Evolutionary conservation across 257 asterid species (phyloP).

Genomic region (Solanum lignicaule): DNA sequence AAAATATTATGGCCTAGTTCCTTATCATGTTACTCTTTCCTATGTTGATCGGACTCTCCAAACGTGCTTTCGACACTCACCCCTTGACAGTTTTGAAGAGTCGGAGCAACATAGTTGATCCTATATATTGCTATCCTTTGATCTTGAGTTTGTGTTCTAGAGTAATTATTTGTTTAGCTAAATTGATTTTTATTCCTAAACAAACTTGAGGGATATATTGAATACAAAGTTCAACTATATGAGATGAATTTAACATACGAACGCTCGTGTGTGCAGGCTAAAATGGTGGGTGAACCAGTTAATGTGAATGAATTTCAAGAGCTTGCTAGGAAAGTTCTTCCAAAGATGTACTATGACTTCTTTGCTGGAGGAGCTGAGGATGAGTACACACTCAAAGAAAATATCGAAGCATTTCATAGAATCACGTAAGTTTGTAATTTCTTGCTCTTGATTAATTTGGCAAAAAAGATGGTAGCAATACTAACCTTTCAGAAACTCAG

Average conservation of each 20-base stretch:
- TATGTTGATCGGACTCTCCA: neutral
- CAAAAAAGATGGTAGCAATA: neutral
- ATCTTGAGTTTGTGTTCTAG: no score
- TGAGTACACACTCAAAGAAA: conserved; percentile 45
- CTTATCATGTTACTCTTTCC: neutral
- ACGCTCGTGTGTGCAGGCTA: neutral
- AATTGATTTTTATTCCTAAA: no score
- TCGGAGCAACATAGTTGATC: neutral
- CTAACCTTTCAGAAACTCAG: conserved; percentile 12
- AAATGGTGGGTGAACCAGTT: conserved; percentile 42
- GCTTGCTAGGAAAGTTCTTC: conserved; percentile 52
- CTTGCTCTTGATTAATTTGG: neutral
- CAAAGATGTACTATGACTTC: conserved; percentile 60
- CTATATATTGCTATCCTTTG: no score
- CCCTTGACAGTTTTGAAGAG: neutral
- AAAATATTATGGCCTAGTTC: neutral
- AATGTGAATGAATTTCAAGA: conserved; percentile 39
- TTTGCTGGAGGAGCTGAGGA: conserved; percentile 62
- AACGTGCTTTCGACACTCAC: neutral
- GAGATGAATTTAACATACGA: neutral
- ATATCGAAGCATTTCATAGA: conserved; percentile 40
- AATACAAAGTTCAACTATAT: neutral
- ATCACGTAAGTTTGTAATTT: conserved; percentile 24
- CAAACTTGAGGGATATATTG: neutral
- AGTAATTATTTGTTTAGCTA: neutral